Evolutionary conservation across 2,329 filamentous ascomycete species (phyloP).

Genomic region (Stachybotrys chartarum): DNA sequence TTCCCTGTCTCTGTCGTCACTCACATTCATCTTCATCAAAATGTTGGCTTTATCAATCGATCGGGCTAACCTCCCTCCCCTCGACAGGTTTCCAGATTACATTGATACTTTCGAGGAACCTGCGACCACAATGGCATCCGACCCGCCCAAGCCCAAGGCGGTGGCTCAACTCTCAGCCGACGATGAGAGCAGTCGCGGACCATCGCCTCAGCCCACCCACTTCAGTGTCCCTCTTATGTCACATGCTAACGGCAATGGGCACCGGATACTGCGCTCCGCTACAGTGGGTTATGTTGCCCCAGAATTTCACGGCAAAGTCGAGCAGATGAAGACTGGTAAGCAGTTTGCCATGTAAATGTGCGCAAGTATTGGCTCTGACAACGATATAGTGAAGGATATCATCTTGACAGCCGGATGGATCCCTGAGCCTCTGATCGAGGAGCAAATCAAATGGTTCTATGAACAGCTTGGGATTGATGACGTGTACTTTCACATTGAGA

Average conservation of each 20-base stretch:
- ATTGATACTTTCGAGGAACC: constrained; percentile 28
- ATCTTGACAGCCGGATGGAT: constrained; percentile 80
- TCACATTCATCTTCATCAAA: constrained; percentile 8
- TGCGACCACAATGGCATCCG: constrained; percentile 20
- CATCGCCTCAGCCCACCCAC: constrained; percentile 84
- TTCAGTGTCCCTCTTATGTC: constrained; percentile 60
- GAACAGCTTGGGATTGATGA: constrained; percentile 96
- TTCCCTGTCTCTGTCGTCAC: constrained; percentile 6
- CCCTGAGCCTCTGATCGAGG: constrained; percentile 72
- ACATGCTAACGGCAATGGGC: constrained; percentile 49
- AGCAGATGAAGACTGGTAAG: constrained; percentile 79
- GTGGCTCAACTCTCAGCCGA: constrained; percentile 32
- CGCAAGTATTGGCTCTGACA: constrained; percentile 1
- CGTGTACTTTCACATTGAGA: constrained; percentile 94
- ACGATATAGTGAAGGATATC: constrained; percentile 63
- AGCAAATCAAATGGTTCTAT: constrained; percentile 95
- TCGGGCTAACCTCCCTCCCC: constrained; percentile 29
- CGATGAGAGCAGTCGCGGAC: constrained; percentile 48
- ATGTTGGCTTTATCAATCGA: constrained; percentile 30
- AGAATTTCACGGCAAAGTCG: constrained; percentile 84
- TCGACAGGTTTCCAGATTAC: constrained; percentile 39
- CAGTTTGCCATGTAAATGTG: neutral
- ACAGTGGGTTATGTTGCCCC: constrained; percentile 93
- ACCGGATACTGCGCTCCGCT: constrained; percentile 75
- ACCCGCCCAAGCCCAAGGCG: constrained; percentile 27